Evolutionary conservation across 805 yeast genomes (phyloP), one percentile per base, ranked within the genome.

Genomic region (Hanseniaspora meyeri): DNA sequence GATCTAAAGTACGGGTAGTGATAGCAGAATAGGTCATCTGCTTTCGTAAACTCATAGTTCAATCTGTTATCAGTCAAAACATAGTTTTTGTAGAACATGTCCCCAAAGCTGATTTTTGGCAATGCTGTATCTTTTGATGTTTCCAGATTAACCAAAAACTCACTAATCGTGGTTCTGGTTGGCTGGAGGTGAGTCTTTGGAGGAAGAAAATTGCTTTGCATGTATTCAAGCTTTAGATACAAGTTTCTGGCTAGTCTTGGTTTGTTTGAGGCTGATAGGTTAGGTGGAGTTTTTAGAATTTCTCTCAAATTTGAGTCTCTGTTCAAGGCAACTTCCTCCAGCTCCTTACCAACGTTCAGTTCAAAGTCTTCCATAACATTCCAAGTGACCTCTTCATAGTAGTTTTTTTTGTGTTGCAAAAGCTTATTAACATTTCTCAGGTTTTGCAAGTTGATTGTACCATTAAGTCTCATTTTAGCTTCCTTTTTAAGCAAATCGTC

Each of bases 151-250:
- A 29, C 51, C 36, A 53, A 39, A 31, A 38, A 46, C 4, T 45
- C 51, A 16, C 39, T 53, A 4, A 53, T 32, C 5, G 45, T 38
- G 10, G 46, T n/a, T 53, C 57, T 53, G 19, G 57, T 53, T 14
- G 57, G 51, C 11, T 42, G 40, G 1, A 46, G 37, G 6, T 31
- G 31, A 32, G 34, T 8, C 4, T 46, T 19, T 8, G 27, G 36
- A 2, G 51, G 51, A 1, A 53, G 5, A n/a, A 5, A 31, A 39
- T 53, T 53, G 16, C 19, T 29, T 5, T 53, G 42, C 57, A 53
- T 53, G 36, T 46, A 53, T 36, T 53, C 57, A 11, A 53, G 31
- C n/a, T 53, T 53, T 29, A 53, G 32, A 20, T 46, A 53, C 37
- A 53, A 17, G 20, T 53, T 53, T 31, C 57, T 37, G 16, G 47